Percentiles rank a stretch among this genome's conserved stretches.
Conservation (phyloP, 306 rosid genomes). For the barrel medic (Medicago truncatula) region DNA sequence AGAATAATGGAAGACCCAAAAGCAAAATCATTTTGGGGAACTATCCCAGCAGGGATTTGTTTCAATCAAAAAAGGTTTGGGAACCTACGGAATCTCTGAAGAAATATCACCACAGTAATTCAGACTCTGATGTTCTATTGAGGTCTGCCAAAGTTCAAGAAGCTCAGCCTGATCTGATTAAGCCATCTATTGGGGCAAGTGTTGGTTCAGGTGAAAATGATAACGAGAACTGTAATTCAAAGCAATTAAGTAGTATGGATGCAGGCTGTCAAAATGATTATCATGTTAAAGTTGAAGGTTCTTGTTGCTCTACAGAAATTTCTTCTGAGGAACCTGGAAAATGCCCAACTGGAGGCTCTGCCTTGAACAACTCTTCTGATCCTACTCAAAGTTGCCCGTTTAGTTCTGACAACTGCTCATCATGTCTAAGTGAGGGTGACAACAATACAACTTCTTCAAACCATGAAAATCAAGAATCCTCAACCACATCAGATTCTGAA, state of each 20-base stretch:
- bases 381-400: conserved; percentile 51
- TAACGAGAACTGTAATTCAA: conserved; percentile 51
- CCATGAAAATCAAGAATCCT: conserved; percentile 80
- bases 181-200: conserved; percentile 57
- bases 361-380: conserved; percentile 53
- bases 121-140: conserved; percentile 72
- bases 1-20: conserved; percentile 72
- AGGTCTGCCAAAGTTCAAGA: conserved; percentile 57
- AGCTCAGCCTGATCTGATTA: conserved; percentile 51
- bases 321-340: conserved; percentile 55
- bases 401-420: conserved; percentile 82
- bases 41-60: conserved; percentile 64
- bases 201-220: conserved; percentile 54
- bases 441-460: conserved; percentile 73
- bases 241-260: conserved; percentile 58
- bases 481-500: conserved; percentile 89
- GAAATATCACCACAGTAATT: conserved; percentile 72
- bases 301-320: conserved; percentile 51
- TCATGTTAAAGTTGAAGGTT: conserved; percentile 49
- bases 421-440: conserved; percentile 90
- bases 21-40: conserved; percentile 62
- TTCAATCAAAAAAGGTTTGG: conserved; percentile 87
- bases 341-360: conserved; percentile 39
- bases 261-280: conserved; percentile 52
- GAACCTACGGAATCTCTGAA: conserved; percentile 84